These are phyloP conservation scores for Penicillium brevicompactum DNA, from an alignment of 2,329 filamentous ascomycete species.

Conservation along the genomic window DNA sequence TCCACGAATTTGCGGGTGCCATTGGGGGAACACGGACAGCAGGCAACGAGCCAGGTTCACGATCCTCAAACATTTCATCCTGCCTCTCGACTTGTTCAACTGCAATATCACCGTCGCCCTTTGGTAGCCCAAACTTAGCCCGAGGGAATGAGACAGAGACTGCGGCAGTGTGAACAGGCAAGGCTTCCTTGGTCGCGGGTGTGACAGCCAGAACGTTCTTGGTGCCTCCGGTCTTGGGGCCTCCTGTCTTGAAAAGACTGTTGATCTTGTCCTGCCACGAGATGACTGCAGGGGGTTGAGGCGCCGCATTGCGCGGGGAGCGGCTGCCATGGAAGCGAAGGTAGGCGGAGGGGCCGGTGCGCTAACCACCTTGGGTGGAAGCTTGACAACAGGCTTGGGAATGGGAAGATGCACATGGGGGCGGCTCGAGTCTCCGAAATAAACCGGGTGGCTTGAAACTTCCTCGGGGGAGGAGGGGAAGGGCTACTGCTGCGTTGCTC, in stretches of 20 bases:
- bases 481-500: constrained; percentile 41
- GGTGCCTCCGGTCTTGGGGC: constrained; percentile 33
- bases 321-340: constrained; percentile 47
- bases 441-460: constrained; percentile 57
- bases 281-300: constrained; percentile 50
- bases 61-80: constrained; percentile 79
- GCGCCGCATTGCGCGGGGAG: constrained; percentile 39
- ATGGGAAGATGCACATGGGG: constrained; percentile 61
- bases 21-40: constrained; percentile 67
- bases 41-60: constrained; percentile 77
- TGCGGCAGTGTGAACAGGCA: constrained; percentile 59
- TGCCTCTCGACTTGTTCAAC: constrained; percentile 75
- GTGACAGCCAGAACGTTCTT: constrained; percentile 62
- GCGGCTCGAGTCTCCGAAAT: constrained; percentile 51
- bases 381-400: constrained; percentile 73
- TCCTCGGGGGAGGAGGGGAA: constrained; percentile 62
- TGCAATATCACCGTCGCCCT: constrained; percentile 51
- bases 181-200: constrained; percentile 67
- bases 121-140: constrained; percentile 36
- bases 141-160: constrained; percentile 73
- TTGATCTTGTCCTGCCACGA: constrained; percentile 85
- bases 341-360: constrained; percentile 48
- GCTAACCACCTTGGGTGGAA: constrained; percentile 64
- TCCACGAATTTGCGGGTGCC: constrained; percentile 66
- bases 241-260: constrained; percentile 67